A percentile compares a stretch with the other conserved stretches of the same genome.
These are phyloP conservation scores for Cladophialophora psammophila DNA, from an alignment of 2,329 filamentous ascomycete species.

Conservation along the genomic window DNA sequence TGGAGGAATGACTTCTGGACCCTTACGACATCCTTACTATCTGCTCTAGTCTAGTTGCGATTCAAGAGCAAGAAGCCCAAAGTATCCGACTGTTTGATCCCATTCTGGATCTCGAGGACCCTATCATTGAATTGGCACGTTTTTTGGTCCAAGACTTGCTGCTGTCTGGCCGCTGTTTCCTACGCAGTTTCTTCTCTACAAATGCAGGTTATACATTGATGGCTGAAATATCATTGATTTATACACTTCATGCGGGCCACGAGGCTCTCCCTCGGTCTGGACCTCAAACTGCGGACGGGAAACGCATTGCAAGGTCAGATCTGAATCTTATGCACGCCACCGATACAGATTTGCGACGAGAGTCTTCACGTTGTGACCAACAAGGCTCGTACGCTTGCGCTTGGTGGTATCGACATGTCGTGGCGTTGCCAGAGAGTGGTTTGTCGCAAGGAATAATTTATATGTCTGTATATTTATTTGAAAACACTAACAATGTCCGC, in stretches of 20 bases:
- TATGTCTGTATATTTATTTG: too few species aligned
- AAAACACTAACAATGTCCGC: too few species aligned
- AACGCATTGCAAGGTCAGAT: too few species aligned
- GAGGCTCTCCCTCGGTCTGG: too few species aligned
- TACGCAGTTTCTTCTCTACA: background rate
- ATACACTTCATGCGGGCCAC: background rate
- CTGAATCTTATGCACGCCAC: too few species aligned
- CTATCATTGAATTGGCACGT: conserved; percentile 42
- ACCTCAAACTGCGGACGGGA: too few species aligned
- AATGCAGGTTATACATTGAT: background rate
- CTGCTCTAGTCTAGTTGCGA: conserved; percentile 37
- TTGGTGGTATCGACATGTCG: too few species aligned
- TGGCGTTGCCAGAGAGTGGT: too few species aligned
- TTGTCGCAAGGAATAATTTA: too few species aligned
- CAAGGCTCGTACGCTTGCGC: too few species aligned
- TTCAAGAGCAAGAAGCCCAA: conserved; percentile 33
- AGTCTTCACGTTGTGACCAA: too few species aligned
- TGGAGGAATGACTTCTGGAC: conserved; percentile 17
- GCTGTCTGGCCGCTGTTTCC: conserved; percentile 32
- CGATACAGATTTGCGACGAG: too few species aligned
- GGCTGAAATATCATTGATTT: conserved; percentile 7
- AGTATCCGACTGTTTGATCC: background rate
- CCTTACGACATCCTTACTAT: conserved; percentile 33
- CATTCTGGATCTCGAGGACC: background rate
- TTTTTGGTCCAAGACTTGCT: conserved; percentile 47